These are phyloP conservation scores for Xylariaceae sp. DNA, from an alignment of 2,329 filamentous ascomycete genomes.

Conservation along the genomic window DNA sequence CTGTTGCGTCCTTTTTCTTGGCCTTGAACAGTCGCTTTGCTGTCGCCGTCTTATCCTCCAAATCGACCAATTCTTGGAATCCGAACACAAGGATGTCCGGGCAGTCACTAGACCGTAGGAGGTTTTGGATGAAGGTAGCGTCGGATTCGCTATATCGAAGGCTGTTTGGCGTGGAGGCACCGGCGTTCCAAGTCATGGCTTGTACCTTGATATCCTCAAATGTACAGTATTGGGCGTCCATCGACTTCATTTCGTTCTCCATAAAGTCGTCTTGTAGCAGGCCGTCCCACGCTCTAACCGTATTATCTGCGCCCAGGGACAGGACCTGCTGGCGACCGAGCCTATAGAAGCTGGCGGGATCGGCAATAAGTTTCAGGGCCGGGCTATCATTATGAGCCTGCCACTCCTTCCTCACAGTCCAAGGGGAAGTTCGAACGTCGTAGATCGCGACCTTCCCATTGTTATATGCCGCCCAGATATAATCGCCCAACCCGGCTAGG, in stretches of 20 bases:
- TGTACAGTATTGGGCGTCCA: conserved; percentile 75
- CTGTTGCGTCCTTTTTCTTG: conserved; percentile 68
- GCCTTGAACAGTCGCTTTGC: conserved; percentile 94
- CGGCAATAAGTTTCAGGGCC: conserved; percentile 69
- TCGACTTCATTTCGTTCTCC: conserved; percentile 80
- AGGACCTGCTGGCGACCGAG: conserved; percentile 79
- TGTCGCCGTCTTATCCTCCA: conserved; percentile 95
- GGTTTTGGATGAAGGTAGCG: conserved; percentile 71
- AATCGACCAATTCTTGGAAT: conserved; percentile 96
- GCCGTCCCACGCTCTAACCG: conserved; percentile 83
- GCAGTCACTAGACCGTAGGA: conserved; percentile 68
- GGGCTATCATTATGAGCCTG: conserved; percentile 74
- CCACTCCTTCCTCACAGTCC: conserved; percentile 93
- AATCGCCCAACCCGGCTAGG: conserved; percentile 70
- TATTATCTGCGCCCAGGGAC: conserved; percentile 81
- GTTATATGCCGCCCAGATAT: conserved; percentile 91
- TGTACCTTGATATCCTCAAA: conserved; percentile 77
- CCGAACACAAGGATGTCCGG: conserved; percentile 93
- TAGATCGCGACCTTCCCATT: conserved; percentile 93
- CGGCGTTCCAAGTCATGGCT: conserved; percentile 94
- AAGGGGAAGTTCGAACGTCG: conserved; percentile 75
- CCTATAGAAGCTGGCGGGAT: conserved; percentile 78
- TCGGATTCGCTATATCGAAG: conserved; percentile 67
- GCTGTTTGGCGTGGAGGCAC: conserved; percentile 85
- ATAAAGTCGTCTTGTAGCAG: conserved; percentile 91